Evolutionary conservation across 2,329 filamentous ascomycete species (phyloP).

Genomic region (Harringtonia lauricola): DNA sequence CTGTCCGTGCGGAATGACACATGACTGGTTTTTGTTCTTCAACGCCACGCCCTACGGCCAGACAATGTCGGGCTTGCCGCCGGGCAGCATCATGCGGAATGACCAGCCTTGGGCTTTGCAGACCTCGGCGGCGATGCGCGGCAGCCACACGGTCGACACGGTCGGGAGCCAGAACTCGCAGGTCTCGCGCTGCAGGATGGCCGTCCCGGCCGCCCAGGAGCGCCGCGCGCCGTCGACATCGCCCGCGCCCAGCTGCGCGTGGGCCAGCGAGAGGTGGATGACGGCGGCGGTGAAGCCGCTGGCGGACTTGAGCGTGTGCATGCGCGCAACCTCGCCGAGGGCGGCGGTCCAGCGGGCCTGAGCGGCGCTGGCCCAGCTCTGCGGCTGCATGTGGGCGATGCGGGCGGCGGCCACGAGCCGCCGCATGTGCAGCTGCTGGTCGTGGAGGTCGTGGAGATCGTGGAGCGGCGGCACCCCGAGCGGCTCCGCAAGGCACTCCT

Average conservation of each 20-base stretch:
- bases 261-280: not conserved
- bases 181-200: not conserved
- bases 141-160: not conserved
- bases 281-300: conserved; percentile 1
- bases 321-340: not conserved
- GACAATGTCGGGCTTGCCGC: not conserved
- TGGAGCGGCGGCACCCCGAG: too few species aligned
- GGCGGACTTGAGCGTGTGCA: not conserved
- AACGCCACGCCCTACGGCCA: not conserved
- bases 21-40: too few species aligned
- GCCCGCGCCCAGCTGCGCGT: not conserved
- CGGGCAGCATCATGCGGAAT: conserved; percentile 2
- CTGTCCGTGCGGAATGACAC: too few species aligned
- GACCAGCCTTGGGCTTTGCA: not conserved
- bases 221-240: not conserved
- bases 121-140: not conserved
- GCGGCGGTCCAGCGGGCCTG: not conserved
- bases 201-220: not conserved
- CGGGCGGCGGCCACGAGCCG: not conserved
- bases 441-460: not conserved
- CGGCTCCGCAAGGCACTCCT: too few species aligned
- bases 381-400: not conserved
- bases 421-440: conserved; percentile 5
- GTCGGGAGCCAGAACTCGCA: conserved; percentile 6
- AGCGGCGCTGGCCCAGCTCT: not conserved